phyloP scores from a whole-genome alignment of 2,329 filamentous ascomycete genomes.

The Exophiala oligosperma region DNA sequence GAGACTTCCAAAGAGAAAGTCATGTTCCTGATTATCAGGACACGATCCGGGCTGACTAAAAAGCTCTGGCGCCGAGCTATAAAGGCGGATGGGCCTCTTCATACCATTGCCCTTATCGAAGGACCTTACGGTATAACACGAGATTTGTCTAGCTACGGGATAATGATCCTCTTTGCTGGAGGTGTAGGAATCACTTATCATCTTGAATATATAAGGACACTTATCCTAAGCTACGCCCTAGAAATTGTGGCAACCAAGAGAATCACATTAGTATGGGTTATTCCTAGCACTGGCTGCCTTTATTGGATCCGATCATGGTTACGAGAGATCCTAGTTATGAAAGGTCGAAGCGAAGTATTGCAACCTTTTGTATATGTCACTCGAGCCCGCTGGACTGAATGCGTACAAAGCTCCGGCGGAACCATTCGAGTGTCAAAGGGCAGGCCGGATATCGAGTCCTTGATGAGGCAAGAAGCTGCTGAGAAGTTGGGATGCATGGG shows the following conservation, averaged over 20 bases:
- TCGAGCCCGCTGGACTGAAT: constrained; percentile 76
- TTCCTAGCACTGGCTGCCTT: constrained; percentile 83
- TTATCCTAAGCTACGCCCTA: constrained; percentile 67
- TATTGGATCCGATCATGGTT: constrained; percentile 93
- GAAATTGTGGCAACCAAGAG: constrained; percentile 77
- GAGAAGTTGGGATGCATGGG: constrained; percentile 85
- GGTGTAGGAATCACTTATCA: constrained; percentile 96
- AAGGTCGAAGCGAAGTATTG: constrained; percentile 76
- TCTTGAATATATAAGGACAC: constrained; percentile 78
- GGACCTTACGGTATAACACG: constrained; percentile 86
- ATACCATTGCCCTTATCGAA: constrained; percentile 74
- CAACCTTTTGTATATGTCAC: constrained; percentile 90
- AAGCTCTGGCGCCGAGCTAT: constrained; percentile 72
- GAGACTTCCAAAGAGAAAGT: constrained; percentile 53
- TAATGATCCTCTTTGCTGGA: constrained; percentile 84
- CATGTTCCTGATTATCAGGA: constrained; percentile 81
- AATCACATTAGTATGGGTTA: constrained; percentile 86
- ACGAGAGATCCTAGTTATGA: constrained; percentile 74
- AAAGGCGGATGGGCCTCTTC: constrained; percentile 45
- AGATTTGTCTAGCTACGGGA: constrained; percentile 87
- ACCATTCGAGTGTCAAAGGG: constrained; percentile 93
- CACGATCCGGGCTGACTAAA: constrained; percentile 84
- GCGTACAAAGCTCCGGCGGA: constrained; percentile 72
- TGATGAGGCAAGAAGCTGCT: constrained; percentile 78
- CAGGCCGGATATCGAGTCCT: constrained; percentile 74